These are phyloP conservation scores for Lipomyces starkeyi DNA, from an alignment of 805 yeast genomes.

Conservation along the genomic window DNA sequence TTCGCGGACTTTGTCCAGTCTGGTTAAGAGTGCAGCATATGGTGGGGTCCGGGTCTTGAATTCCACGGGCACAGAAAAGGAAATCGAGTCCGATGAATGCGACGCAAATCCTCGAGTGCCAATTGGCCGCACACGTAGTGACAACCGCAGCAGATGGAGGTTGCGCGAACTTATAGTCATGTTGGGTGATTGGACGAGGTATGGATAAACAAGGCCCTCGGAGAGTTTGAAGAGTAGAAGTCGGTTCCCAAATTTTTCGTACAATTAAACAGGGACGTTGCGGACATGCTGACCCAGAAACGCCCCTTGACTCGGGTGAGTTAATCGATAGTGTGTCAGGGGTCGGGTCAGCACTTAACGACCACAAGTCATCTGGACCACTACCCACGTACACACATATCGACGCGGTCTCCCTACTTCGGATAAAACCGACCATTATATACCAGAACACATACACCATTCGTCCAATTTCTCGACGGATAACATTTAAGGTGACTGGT, in stretches of 20 bases:
- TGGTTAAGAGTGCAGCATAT: slow-evolving; percentile 49
- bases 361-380: not conserved
- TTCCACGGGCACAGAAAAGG: slow-evolving; percentile 59
- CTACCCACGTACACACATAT: too few relatives aligned
- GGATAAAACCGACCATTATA: too few relatives aligned
- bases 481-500: not conserved
- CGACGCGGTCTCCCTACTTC: too few relatives aligned
- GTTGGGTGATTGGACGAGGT: not conserved
- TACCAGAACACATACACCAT: too few relatives aligned
- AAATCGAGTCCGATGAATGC: slow-evolving; percentile 15
- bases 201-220: not conserved
- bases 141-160: not conserved
- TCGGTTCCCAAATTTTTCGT: not conserved
- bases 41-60: slow-evolving; percentile 83
- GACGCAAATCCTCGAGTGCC: slow-evolving; percentile 28
- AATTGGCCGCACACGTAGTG: not conserved
- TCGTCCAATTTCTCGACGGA: not conserved
- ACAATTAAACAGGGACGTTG: too few relatives aligned
- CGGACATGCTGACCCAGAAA: too few relatives aligned
- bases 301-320: too few relatives aligned
- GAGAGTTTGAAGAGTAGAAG: not conserved
- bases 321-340: not conserved
- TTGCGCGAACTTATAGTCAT: slow-evolving; percentile 1
- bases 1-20: slow-evolving; percentile 65
- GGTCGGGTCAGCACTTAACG: not conserved